Base-by-base conservation (phyloP, 257 asterid genomes). In the Rubia yunnanensis region DNA sequence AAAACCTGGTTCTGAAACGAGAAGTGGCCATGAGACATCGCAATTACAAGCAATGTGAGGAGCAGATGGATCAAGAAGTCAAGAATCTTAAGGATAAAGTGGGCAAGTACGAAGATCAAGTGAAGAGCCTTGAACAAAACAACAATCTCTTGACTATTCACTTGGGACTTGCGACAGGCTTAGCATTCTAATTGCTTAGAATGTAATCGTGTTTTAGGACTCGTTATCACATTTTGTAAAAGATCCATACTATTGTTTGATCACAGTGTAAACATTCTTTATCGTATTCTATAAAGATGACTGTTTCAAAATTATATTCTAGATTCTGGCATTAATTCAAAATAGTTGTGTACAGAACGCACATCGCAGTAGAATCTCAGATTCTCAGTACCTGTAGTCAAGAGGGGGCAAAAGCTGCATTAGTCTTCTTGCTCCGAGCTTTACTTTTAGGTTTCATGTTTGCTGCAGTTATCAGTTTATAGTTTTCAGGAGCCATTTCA, bases 391-490 rank as follows among this genome's bases (percentile, higher is more conserved):
- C 44, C 44, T 36, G 44, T 7, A 36, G 44, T 36, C 44, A 36
- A 9, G 44, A 10, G 44, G 44, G 1, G 7, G 44, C 10, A 36
- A 44, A n/a, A 28, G 79, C 50, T 38, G 58, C n/a, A 73, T 73
- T 79, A 65, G 27, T 64, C 77, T 76, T 82, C 85, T 79, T 78
- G 44, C 74, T 28, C 77, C 59, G 48, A 50, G 62, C 69, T 7
- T 60, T 70, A 39, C 48, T 71, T 56, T 41, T 70, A 0, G 56
- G 76, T 73, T 68, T 83, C 97, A 85, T 90, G 68, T 90, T 90
- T 48, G 97, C 82, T 20, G 97, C 97, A 67, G 97, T 90, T 22
- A 87, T 85, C 63, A 81, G 87, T 70, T 74, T 90, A 80, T 87
- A 85, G 49, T 56, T 64, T 44, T 84, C 64, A 3, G 52, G 82